Percentiles rank a stretch among this genome's conserved stretches.
phyloP scores from a whole-genome alignment of 2,329 filamentous ascomycete genomes.

The Apiospora koreana region DNA sequence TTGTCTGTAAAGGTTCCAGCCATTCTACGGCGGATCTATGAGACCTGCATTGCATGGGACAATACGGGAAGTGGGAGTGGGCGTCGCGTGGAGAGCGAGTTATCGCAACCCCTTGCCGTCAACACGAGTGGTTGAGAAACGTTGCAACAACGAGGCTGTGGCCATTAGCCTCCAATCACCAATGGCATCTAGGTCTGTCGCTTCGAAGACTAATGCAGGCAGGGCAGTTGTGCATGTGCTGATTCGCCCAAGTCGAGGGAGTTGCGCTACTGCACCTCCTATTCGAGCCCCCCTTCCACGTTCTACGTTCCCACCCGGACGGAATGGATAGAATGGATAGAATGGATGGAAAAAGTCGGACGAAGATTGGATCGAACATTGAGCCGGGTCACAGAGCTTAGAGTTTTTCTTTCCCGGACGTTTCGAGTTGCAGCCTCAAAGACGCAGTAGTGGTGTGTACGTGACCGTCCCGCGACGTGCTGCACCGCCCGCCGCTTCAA shows the following conservation, averaged over 20 bases:
- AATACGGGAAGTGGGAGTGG: neutral
- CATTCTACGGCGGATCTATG: neutral
- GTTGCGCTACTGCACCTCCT: constrained; percentile 7
- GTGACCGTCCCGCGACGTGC: neutral
- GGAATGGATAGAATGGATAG: neutral
- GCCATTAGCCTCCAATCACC: neutral
- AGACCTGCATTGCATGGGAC: neutral
- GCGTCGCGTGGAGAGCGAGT: neutral
- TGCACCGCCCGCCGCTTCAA: constrained; percentile 1
- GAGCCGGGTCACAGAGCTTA: neutral
- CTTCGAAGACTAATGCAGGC: constrained; percentile 1
- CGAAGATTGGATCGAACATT: neutral
- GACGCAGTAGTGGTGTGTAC: neutral
- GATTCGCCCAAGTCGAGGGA: neutral
- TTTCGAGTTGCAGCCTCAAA: constrained; percentile 3
- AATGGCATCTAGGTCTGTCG: neutral
- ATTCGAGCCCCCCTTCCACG: constrained; percentile 2
- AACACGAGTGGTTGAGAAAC: constrained; percentile 2
- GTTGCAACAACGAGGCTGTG: constrained; percentile 4
- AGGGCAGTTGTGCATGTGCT: neutral
- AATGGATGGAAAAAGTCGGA: neutral
- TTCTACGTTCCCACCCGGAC: neutral
- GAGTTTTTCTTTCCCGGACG: neutral
- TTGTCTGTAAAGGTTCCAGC: neutral
- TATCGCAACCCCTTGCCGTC: neutral